phyloP scores from a whole-genome alignment of 768 basidiomycete species.

The Agaricus subrufescens region DNA sequence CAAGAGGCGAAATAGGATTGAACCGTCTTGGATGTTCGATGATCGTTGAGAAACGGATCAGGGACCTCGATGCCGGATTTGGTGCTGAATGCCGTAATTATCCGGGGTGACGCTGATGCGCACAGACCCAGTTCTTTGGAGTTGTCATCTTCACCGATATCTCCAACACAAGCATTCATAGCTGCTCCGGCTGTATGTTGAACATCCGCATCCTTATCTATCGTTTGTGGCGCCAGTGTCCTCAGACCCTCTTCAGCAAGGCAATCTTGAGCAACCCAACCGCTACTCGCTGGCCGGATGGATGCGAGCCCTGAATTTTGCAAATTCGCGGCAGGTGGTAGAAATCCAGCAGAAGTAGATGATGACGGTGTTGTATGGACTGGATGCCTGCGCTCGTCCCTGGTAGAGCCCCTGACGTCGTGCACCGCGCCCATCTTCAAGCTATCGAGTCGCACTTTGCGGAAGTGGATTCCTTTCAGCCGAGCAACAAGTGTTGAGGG shows the following conservation, averaged over 20 bases:
- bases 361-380: neutral
- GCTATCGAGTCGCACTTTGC: slow-evolving; percentile 44
- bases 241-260: slow-evolving; percentile 30
- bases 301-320: neutral
- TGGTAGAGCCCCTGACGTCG: slow-evolving; percentile 21
- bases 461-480: slow-evolving; percentile 55
- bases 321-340: too few species aligned
- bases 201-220: slow-evolving; percentile 24
- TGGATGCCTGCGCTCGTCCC: neutral
- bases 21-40: slow-evolving; percentile 35
- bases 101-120: slow-evolving; percentile 60
- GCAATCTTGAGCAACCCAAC: slow-evolving; percentile 35
- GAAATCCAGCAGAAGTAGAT: too few species aligned
- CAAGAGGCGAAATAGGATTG: slow-evolving; percentile 23
- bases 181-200: slow-evolving; percentile 37
- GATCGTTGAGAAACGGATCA: slow-evolving; percentile 33
- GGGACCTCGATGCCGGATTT: slow-evolving; percentile 40
- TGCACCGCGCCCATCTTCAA: slow-evolving; percentile 42
- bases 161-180: slow-evolving; percentile 35
- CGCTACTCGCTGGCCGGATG: slow-evolving; percentile 12
- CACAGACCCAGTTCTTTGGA: slow-evolving; percentile 53
- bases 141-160: slow-evolving; percentile 42
- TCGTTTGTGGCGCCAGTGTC: slow-evolving; percentile 14
- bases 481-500: slow-evolving; percentile 45
- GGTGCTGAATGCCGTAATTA: slow-evolving; percentile 39